Conservation (phyloP, 495 filamentous ascomycete genomes). For the Neurospora africana region DNA sequence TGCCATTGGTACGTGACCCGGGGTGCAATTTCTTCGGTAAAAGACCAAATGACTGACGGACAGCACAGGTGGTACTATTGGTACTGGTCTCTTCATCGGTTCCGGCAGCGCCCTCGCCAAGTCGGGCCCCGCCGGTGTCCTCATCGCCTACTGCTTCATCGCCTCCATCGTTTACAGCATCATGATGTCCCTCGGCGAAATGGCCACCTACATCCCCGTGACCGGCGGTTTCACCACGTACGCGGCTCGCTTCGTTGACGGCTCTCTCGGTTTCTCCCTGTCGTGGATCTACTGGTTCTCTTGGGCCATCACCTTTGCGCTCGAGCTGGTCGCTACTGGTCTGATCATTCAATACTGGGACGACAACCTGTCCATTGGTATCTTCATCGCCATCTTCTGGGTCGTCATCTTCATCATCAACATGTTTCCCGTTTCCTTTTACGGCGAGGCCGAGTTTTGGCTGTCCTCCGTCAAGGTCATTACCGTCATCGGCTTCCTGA, state of each 20-base stretch:
- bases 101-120: slow-evolving; percentile 51
- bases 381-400: slow-evolving; percentile 70
- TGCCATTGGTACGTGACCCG: not conserved
- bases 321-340: slow-evolving; percentile 66
- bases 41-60: not conserved
- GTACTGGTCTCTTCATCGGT: slow-evolving; percentile 66
- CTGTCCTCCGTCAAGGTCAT: slow-evolving; percentile 68
- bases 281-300: slow-evolving; percentile 55
- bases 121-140: slow-evolving; percentile 53
- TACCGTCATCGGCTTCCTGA: slow-evolving; percentile 58
- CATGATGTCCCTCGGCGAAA: slow-evolving; percentile 52
- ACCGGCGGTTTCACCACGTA: slow-evolving; percentile 69
- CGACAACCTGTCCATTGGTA: slow-evolving; percentile 40
- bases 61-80: slow-evolving; percentile 56
- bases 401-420: slow-evolving; percentile 56
- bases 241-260: slow-evolving; percentile 60
- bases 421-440: slow-evolving; percentile 55
- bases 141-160: slow-evolving; percentile 63
- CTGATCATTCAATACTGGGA: slow-evolving; percentile 72
- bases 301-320: slow-evolving; percentile 53
- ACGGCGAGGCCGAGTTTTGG: slow-evolving; percentile 66
- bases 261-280: slow-evolving; percentile 66
- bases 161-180: slow-evolving; percentile 53
- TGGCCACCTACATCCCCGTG: slow-evolving; percentile 65
- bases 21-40: not conserved